phyloP scores from a whole-genome alignment of 371 early-diverging fungal genomes.

The Apophysomyces sp. region DNA sequence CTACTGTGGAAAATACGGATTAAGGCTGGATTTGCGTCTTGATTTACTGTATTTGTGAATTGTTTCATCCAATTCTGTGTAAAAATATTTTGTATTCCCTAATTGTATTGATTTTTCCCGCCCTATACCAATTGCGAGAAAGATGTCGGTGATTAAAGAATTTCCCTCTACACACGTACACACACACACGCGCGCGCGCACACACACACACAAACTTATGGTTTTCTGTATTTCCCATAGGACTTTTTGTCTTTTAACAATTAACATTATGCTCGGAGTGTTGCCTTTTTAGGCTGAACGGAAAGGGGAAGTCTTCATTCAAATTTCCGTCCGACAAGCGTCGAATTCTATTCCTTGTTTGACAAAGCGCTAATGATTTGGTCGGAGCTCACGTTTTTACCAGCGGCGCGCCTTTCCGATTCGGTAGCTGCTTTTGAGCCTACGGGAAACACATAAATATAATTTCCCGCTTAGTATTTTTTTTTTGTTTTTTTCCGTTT shows the following conservation, averaged over 20 bases:
- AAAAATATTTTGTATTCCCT: not conserved
- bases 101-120: not conserved
- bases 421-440: not conserved
- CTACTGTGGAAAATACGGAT: too few species aligned
- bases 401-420: not conserved
- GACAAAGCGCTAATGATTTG: not conserved
- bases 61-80: not conserved
- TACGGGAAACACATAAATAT: not conserved
- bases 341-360: not conserved
- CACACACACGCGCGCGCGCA: too few species aligned
- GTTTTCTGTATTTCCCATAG: too few species aligned
- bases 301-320: too few species aligned
- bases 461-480: too few species aligned
- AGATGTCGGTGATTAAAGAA: not conserved
- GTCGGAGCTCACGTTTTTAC: not conserved
- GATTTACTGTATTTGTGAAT: not conserved
- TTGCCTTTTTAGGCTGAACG: too few species aligned
- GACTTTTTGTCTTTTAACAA: too few species aligned
- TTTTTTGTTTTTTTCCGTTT: not conserved
- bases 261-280: too few species aligned
- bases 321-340: not conserved
- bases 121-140: not conserved
- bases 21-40: not conserved
- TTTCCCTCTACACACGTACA: too few species aligned
- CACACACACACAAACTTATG: too few species aligned